Conservation (phyloP, 371 early-diverging fungal genomes). For the Mucor mucedo region DNA sequence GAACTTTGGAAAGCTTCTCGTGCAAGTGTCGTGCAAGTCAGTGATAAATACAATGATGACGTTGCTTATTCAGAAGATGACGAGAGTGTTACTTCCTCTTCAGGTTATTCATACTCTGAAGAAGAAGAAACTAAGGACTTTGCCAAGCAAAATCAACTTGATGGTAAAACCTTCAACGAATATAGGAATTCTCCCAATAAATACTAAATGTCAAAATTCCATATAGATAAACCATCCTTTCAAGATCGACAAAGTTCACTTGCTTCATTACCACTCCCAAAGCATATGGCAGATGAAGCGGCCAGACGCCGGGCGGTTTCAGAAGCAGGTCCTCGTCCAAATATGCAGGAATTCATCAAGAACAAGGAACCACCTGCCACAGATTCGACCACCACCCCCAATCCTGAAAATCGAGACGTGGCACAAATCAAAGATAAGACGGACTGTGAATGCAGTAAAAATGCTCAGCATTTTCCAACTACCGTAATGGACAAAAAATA, state of each 20-base stretch:
- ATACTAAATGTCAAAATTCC: background rate
- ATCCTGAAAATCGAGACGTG: background rate
- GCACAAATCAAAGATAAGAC: slow-evolving; percentile 37
- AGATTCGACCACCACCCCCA: background rate
- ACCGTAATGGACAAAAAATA: slow-evolving; percentile 56
- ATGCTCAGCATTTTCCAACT: slow-evolving; percentile 53
- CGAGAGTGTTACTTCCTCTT: background rate
- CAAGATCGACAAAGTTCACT: slow-evolving; percentile 14
- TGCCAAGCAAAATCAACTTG: background rate
- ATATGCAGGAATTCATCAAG: slow-evolving; percentile 21
- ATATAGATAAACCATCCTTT: background rate
- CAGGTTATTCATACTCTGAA: slow-evolving; percentile 19
- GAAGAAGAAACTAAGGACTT: slow-evolving; percentile 8
- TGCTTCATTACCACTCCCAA: slow-evolving; percentile 20
- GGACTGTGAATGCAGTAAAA: slow-evolving; percentile 55
- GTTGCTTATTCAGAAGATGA: slow-evolving; percentile 5
- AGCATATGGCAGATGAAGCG: slow-evolving; percentile 12
- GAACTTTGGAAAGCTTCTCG: slow-evolving; percentile 66
- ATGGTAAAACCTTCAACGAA: background rate
- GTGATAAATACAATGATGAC: slow-evolving; percentile 5
- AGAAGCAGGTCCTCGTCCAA: slow-evolving; percentile 42
- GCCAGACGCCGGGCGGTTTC: slow-evolving; percentile 23
- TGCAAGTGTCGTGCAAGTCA: slow-evolving; percentile 32
- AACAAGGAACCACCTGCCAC: background rate
- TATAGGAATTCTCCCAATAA: too few relatives aligned